phyloP scores from a whole-genome alignment of 257 asterid genomes.

The Thymus mandschuricus region DNA sequence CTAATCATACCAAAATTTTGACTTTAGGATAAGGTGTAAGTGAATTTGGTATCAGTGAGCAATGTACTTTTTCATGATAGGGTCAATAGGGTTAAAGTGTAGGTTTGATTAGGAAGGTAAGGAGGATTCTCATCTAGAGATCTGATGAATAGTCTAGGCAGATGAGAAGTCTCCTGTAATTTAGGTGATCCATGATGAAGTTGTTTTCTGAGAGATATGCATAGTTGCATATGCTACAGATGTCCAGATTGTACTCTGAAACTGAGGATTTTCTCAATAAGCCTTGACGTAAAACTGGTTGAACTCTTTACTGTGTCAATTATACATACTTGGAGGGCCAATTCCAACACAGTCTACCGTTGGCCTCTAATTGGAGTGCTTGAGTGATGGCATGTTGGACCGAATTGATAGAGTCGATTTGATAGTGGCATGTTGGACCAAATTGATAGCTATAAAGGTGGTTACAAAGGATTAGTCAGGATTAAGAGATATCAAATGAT shows the following conservation, averaged over 20 bases:
- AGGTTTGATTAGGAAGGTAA: neutral
- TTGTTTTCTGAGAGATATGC: constrained; percentile 1
- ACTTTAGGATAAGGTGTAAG: neutral
- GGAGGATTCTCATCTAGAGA: neutral
- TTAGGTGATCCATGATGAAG: too few species aligned
- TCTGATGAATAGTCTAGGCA: neutral
- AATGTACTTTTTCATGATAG: neutral
- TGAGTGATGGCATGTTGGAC: neutral
- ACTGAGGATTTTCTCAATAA: neutral
- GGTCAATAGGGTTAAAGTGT: neutral
- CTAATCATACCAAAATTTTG: neutral
- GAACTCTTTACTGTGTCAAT: neutral
- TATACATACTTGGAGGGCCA: neutral
- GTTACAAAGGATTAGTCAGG: neutral
- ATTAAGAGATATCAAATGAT: neutral
- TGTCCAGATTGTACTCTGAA: neutral
- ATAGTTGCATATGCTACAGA: neutral
- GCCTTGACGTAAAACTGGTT: neutral
- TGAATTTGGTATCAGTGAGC: neutral
- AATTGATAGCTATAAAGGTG: neutral
- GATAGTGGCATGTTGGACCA: neutral
- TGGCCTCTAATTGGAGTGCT: neutral
- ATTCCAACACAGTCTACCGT: neutral
- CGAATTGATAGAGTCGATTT: neutral
- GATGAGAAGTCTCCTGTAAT: constrained; percentile 1